A percentile compares a stretch with the other conserved stretches of the same genome.
Evolutionary conservation across 352 stramenopile genomes (phyloP).

Genomic region (Phytophthora idaei): DNA sequence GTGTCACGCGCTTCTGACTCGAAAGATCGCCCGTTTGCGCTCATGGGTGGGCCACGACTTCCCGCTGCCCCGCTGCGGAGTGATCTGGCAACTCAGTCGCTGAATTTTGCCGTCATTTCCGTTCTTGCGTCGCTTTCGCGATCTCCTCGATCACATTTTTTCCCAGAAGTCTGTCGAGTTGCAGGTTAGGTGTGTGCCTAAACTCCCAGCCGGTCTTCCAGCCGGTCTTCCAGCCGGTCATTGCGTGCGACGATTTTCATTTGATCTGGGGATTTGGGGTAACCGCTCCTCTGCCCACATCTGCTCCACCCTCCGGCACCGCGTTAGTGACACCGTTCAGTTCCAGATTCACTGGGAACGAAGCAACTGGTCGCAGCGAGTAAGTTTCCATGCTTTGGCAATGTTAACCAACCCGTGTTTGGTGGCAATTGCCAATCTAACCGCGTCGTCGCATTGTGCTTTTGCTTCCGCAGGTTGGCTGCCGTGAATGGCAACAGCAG

Average conservation of each 20-base stretch:
- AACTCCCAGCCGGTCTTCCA: conserved; percentile 10
- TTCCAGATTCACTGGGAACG: conserved; percentile 12
- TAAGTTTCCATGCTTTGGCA: background rate
- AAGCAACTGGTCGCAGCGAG: conserved; percentile 2
- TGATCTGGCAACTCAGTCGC: conserved; percentile 5
- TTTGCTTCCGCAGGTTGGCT: conserved; percentile 1
- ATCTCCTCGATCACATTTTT: background rate
- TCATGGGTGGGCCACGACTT: conserved; percentile 18
- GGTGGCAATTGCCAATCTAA: conserved; percentile 4
- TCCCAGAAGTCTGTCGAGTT: background rate
- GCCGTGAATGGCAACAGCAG: conserved; percentile 29
- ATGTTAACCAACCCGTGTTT: background rate
- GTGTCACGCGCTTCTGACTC: conserved; percentile 16
- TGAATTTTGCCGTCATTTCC: conserved; percentile 17
- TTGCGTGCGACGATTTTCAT: conserved; percentile 32
- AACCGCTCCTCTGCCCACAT: conserved; percentile 21
- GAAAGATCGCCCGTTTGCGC: conserved; percentile 7
- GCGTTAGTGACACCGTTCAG: conserved; percentile 9
- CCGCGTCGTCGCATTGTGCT: conserved; percentile 2
- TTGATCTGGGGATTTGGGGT: conserved; percentile 21
- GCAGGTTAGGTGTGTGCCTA: background rate
- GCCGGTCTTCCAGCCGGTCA: conserved; percentile 29
- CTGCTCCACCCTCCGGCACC: conserved; percentile 5
- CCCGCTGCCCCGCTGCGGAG: conserved; percentile 6
- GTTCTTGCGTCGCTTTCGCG: conserved; percentile 20